Percentiles rank a stretch among this genome's conserved stretches.
These are phyloP conservation scores for Penicillium oxalicum DNA, from an alignment of 2,329 filamentous ascomycete species.

Conservation along the genomic window DNA sequence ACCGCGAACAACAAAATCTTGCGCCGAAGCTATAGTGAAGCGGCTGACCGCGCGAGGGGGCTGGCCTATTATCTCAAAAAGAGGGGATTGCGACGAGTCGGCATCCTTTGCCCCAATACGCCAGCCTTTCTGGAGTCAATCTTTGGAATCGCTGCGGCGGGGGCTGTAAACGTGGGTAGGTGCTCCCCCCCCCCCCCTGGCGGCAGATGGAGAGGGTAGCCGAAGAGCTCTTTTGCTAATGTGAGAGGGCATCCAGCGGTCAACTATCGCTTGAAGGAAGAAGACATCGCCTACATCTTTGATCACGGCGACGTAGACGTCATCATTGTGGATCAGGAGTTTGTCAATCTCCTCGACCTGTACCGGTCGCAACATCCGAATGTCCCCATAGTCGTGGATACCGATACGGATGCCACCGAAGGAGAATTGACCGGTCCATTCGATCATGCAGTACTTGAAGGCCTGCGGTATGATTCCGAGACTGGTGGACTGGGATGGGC, in stretches of 20 bases:
- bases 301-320: conserved; percentile 77
- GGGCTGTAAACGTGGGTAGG: conserved; percentile 65
- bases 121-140: conserved; percentile 89
- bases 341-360: conserved; percentile 59
- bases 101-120: conserved; percentile 85
- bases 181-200: background rate
- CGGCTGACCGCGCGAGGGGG: conserved; percentile 79
- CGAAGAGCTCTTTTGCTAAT: background rate
- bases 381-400: conserved; percentile 71
- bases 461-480: conserved; percentile 64
- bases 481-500: conserved; percentile 67
- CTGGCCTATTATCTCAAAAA: conserved; percentile 81
- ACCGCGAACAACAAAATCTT: conserved; percentile 70
- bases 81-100: conserved; percentile 67
- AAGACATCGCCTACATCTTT: conserved; percentile 88
- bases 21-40: conserved; percentile 70
- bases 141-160: conserved; percentile 78
- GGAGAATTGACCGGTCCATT: conserved; percentile 73
- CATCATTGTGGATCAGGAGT: conserved; percentile 84
- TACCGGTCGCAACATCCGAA: conserved; percentile 58
- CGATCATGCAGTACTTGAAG: conserved; percentile 76
- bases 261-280: conserved; percentile 69
- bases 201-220: background rate
- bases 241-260: conserved; percentile 45
- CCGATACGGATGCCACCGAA: conserved; percentile 72